Base-by-base conservation (phyloP, 202 grass and related monocot genomes). In the Dendrocalamus latiflorus region DNA sequence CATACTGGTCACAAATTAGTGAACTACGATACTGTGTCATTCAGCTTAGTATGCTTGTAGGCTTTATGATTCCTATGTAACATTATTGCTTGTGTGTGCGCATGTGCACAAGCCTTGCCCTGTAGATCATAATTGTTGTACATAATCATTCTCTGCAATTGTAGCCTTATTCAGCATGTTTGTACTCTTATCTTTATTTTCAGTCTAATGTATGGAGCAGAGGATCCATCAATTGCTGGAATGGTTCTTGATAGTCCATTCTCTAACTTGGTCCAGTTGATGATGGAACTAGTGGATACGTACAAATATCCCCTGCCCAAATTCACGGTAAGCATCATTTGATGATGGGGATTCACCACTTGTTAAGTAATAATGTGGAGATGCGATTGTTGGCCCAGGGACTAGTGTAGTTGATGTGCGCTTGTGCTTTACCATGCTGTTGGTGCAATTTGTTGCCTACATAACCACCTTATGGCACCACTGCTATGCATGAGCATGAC, bases 221-320 rank as follows among this genome's bases (percentile, higher is more conserved):
- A n/a, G n/a, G n/a, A n/a, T 90, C 96, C 96, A 81, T 99, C 96
- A 60, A 98, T 98, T 93, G 95, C 95, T 28, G 95, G 95, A 86
- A 95, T 98, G 91, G 95, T 98, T 88, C 92, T 98, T 80, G 95
- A 98, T 88, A 98, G 95, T 72, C 93, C 95, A 75, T 98, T 98
- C 82, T 98, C 95, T 71, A 98, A 98, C 84, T 85, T 98, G 73
- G 95, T 98, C 56, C 89, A 95, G 54, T 87, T 98, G 81, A 98
- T 98, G 95, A 95, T 98, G 95, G 95, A 98, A 79, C 93, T 98
- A 90, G 93, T 98, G 49, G 95, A 98, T 82, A 98, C 91, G 17
- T 98, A 98, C 78, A 98, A 98, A 88, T 98, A 98, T 83, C 95
- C 95, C 54, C 81, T 98, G 56, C 95, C 95, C 71, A 98, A 98